Evolutionary conservation across 1,139 yeast species (phyloP).

Genomic region (Dujonia santamariae): DNA sequence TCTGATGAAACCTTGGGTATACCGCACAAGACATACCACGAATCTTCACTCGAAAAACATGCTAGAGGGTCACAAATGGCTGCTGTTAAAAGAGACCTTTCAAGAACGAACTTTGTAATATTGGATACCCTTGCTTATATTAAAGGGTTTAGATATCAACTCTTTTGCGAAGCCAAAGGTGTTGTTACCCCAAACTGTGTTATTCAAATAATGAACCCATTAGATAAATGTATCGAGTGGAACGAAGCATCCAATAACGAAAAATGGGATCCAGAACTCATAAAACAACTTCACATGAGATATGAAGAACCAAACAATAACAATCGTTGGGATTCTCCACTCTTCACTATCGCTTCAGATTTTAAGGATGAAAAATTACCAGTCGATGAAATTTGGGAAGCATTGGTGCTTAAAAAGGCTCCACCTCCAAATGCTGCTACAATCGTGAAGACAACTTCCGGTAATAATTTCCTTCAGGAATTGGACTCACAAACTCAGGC

Average conservation of each 20-base stretch:
- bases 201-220: conserved; percentile 70
- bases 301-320: conserved; percentile 91
- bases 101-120: conserved; percentile 68
- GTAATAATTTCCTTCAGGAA: conserved; percentile 73
- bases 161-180: conserved; percentile 90
- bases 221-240: conserved; percentile 61
- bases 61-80: conserved; percentile 84
- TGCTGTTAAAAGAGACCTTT: conserved; percentile 80
- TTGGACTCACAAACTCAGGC: conserved; percentile 71
- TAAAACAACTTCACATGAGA: conserved; percentile 72
- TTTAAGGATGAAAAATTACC: conserved; percentile 53
- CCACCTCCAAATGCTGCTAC: conserved; percentile 80
- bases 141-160: conserved; percentile 92
- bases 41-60: conserved; percentile 71
- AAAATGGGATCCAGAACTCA: conserved; percentile 67
- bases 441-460: conserved; percentile 65
- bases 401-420: conserved; percentile 59
- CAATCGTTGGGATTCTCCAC: conserved; percentile 92
- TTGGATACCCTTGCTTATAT: conserved; percentile 86
- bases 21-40: conserved; percentile 61
- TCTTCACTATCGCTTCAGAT: conserved; percentile 65
- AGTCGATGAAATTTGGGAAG: conserved; percentile 69
- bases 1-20: conserved; percentile 79
- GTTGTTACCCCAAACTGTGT: conserved; percentile 80
- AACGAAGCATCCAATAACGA: conserved; percentile 29